Evolutionary conservation across 208 protist genomes (phyloP).

Genomic region (Herpetomonas tarakana): DNA sequence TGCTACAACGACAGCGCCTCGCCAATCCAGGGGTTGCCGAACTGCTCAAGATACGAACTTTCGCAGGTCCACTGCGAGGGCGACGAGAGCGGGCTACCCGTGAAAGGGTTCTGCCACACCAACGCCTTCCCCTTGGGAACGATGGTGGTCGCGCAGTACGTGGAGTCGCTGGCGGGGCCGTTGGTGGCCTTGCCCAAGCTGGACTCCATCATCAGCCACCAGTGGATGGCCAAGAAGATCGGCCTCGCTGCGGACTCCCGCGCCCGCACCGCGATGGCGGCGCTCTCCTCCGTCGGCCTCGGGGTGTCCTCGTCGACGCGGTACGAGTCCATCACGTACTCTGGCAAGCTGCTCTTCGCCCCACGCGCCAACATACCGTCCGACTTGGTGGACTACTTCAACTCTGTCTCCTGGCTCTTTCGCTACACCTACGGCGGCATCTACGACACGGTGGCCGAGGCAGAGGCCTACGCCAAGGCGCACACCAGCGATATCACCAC

Average conservation of each 20-base stretch:
- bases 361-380: constrained; percentile 38
- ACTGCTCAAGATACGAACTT: constrained; percentile 11
- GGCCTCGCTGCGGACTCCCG: constrained; percentile 12
- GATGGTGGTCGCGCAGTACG: constrained; percentile 22
- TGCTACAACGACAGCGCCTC: constrained; percentile 23
- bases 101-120: constrained; percentile 36
- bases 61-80: constrained; percentile 13
- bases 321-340: constrained; percentile 44
- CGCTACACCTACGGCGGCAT: constrained; percentile 59
- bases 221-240: constrained; percentile 61
- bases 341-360: constrained; percentile 56
- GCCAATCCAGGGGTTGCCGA: constrained; percentile 22
- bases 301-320: constrained; percentile 33
- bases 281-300: constrained; percentile 26
- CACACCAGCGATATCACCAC: neutral
- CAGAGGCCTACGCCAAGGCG: constrained; percentile 13
- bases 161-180: constrained; percentile 14
- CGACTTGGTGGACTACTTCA: constrained; percentile 33
- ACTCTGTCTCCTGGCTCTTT: constrained; percentile 24
- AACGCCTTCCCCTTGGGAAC: neutral
- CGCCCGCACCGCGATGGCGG: constrained; percentile 20
- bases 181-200: constrained; percentile 32
- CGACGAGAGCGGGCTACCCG: constrained; percentile 34
- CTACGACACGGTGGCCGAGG: constrained; percentile 55
- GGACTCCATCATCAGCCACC: constrained; percentile 49